Conservation (phyloP, 2,329 filamentous ascomycete species). For the Neofusicoccum umdonicola region DNA sequence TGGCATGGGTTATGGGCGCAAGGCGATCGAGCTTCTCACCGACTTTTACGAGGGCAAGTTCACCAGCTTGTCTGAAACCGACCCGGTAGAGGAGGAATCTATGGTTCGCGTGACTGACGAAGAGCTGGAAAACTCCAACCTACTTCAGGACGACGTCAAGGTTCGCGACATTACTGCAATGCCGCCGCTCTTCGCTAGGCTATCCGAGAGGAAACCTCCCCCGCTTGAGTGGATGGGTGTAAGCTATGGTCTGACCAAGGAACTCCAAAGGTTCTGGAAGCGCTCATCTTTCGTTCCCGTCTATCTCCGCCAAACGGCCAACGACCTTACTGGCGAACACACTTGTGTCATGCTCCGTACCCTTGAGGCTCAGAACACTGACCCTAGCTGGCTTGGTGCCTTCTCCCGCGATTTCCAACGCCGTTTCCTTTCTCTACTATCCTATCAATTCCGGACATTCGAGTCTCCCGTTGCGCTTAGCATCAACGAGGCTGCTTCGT, state of each 20-base stretch:
- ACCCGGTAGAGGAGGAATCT: constrained; percentile 52
- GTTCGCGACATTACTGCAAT: constrained; percentile 85
- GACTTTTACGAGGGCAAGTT: constrained; percentile 97
- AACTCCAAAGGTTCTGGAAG: constrained; percentile 97
- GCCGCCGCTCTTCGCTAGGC: constrained; percentile 87
- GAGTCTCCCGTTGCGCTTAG: constrained; percentile 74
- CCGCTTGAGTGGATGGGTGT: constrained; percentile 90
- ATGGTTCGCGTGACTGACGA: constrained; percentile 79
- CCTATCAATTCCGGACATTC: constrained; percentile 89
- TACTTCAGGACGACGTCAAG: constrained; percentile 84
- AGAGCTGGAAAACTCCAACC: constrained; percentile 71
- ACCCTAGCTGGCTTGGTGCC: constrained; percentile 78
- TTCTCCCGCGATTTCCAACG: constrained; percentile 92
- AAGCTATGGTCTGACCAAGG: constrained; percentile 84
- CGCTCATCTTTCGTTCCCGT: constrained; percentile 80
- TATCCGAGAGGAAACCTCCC: constrained; percentile 78
- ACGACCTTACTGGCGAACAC: constrained; percentile 95
- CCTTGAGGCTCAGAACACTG: constrained; percentile 51
- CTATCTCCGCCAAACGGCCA: constrained; percentile 91
- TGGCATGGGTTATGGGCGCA: constrained; percentile 89
- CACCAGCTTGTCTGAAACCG: constrained; percentile 73
- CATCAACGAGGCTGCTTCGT: constrained; percentile 80
- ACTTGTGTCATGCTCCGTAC: constrained; percentile 96
- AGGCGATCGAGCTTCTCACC: constrained; percentile 78
- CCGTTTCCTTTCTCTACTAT: constrained; percentile 85